phyloP scores from a whole-genome alignment of 192 early-diverging fungal species.

The Lobosporangium transversale region DNA sequence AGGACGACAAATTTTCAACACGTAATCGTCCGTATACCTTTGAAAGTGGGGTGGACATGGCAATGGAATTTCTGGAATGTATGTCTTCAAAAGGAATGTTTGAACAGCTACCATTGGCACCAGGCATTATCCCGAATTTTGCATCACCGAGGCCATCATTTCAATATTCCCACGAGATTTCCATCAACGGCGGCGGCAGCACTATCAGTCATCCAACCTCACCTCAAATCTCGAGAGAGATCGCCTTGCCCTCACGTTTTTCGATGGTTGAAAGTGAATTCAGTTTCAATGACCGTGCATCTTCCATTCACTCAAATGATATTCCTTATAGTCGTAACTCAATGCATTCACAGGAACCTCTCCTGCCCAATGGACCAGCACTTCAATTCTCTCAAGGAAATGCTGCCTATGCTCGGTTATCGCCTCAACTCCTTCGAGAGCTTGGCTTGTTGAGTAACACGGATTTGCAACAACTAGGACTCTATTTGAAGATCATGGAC shows the following conservation, averaged over 20 bases:
- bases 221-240: background rate
- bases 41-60: background rate
- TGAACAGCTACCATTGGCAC: background rate
- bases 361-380: background rate
- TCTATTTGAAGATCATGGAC: constrained; percentile 23
- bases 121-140: background rate
- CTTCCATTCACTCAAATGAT: background rate
- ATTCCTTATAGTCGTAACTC: background rate
- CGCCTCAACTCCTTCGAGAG: background rate
- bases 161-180: background rate
- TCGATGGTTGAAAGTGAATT: background rate
- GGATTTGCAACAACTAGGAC: constrained; percentile 11
- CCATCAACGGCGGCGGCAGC: background rate
- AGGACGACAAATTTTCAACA: background rate
- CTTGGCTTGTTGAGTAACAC: constrained; percentile 6
- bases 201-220: background rate
- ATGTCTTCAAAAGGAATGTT: background rate
- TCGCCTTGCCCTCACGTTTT: background rate
- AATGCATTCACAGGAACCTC: background rate
- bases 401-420: background rate
- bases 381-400: background rate
- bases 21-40: background rate
- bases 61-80: constrained; percentile 7
- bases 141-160: background rate
- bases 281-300: background rate